Evolutionary conservation across 306 rosid species (phyloP).

Genomic region (Lathyrus tuberosus): DNA sequence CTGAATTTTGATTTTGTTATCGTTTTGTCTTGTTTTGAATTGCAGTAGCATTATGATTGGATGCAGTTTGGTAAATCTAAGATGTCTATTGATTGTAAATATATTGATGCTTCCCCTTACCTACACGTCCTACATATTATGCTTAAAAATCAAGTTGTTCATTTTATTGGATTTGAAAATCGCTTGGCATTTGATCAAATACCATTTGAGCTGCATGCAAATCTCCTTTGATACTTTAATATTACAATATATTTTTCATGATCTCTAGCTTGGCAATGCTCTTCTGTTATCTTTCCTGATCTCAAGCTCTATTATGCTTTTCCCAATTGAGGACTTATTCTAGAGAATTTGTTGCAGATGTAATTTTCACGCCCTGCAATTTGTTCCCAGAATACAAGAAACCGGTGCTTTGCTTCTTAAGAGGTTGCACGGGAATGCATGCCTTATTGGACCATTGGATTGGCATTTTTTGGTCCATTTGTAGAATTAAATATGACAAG

Average conservation of each 20-base stretch:
- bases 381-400: constrained; percentile 93
- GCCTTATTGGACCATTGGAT: constrained; percentile 69
- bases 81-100: too few species aligned
- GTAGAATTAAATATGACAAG: constrained; percentile 45
- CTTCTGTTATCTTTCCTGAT: constrained; percentile 29
- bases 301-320: constrained; percentile 48
- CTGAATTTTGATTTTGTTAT: too few species aligned
- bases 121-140: constrained; percentile 72
- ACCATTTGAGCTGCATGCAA: constrained; percentile 85
- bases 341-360: constrained; percentile 99
- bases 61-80: too few species aligned
- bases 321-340: constrained; percentile 87
- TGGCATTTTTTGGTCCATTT: constrained; percentile 70
- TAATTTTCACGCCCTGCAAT: constrained; percentile 91
- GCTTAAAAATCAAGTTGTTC: constrained; percentile 78
- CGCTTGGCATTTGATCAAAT: constrained; percentile 96
- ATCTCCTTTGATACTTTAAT: constrained; percentile 38
- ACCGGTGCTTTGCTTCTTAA: constrained; percentile 84
- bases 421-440: constrained; percentile 70
- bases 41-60: too few species aligned
- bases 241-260: constrained; percentile 30
- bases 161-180: constrained; percentile 93
- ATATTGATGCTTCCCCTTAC: too few species aligned
- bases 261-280: constrained; percentile 39
- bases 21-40: too few species aligned